Evolutionary conservation across 2,329 filamentous ascomycete species (phyloP).

Genomic region (Calonectria naviculata): DNA sequence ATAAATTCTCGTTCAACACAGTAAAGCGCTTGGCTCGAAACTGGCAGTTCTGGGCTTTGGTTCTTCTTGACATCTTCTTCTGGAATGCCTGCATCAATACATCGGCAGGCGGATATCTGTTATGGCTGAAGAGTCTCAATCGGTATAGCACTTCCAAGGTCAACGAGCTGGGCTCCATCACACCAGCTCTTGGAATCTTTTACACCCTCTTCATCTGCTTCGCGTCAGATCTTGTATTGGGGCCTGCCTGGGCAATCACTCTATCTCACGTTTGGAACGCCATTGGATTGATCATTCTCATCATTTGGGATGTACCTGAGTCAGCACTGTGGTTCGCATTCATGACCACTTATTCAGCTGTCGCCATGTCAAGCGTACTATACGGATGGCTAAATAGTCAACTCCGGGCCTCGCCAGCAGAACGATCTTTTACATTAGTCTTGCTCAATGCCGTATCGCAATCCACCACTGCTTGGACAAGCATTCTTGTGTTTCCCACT

Average conservation of each 20-base stretch:
- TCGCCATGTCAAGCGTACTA: conserved; percentile 64
- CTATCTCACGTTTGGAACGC: conserved; percentile 61
- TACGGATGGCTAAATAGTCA: conserved; percentile 66
- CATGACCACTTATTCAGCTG: conserved; percentile 58
- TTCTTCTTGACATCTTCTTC: conserved; percentile 65
- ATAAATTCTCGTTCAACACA: conserved; percentile 47
- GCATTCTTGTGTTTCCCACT: conserved; percentile 60
- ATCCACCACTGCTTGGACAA: conserved; percentile 67
- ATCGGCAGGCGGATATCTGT: conserved; percentile 60
- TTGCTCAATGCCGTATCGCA: conserved; percentile 63
- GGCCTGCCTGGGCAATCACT: conserved; percentile 66
- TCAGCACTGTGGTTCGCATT: conserved; percentile 43
- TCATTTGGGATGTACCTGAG: conserved; percentile 68
- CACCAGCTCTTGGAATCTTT: conserved; percentile 67
- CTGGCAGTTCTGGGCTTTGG: conserved; percentile 62
- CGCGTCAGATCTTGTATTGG: conserved; percentile 62
- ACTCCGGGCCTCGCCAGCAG: conserved; percentile 55
- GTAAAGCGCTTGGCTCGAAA: conserved; percentile 50
- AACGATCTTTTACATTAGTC: conserved; percentile 61
- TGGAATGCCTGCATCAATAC: conserved; percentile 64
- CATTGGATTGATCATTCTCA: conserved; percentile 62
- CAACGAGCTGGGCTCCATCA: conserved; percentile 63
- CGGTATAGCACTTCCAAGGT: conserved; percentile 58
- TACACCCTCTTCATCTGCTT: conserved; percentile 67
- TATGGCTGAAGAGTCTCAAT: conserved; percentile 68